Evolutionary conservation across 2,329 filamentous ascomycete genomes (phyloP).

Genomic region (Fusarium equiseti): DNA sequence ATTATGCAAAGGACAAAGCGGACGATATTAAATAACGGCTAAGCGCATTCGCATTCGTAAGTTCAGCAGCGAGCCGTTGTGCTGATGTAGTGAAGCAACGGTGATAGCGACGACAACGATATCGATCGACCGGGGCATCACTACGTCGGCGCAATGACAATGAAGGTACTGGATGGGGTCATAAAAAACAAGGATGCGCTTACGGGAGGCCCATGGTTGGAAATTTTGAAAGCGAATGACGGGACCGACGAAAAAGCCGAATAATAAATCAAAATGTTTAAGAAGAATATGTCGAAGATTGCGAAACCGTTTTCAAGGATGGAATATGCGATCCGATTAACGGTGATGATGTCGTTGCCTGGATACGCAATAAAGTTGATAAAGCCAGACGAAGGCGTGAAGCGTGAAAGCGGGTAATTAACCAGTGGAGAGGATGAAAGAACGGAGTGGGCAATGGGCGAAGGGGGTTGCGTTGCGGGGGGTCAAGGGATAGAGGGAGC

Average conservation of each 20-base stretch:
- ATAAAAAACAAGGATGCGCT: constrained; percentile 50
- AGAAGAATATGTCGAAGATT: background rate
- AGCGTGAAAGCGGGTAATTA: constrained; percentile 36
- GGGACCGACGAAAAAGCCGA: constrained; percentile 10
- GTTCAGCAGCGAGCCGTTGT: constrained; percentile 34
- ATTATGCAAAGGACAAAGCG: constrained; percentile 26
- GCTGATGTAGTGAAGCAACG: constrained; percentile 34
- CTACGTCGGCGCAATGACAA: constrained; percentile 39
- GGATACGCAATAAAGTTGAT: constrained; percentile 23
- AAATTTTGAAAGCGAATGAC: constrained; percentile 28
- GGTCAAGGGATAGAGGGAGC: constrained; percentile 3
- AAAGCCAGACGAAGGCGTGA: constrained; percentile 39
- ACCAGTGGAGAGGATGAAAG: constrained; percentile 42
- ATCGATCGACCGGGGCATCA: constrained; percentile 43
- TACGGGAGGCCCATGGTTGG: constrained; percentile 62
- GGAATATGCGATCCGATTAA: constrained; percentile 15
- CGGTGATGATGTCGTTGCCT: constrained; percentile 31
- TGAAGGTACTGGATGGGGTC: constrained; percentile 16
- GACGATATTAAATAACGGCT: constrained; percentile 19
- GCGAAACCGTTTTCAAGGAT: constrained; percentile 13
- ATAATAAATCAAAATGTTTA: background rate
- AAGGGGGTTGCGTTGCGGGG: constrained; percentile 39
- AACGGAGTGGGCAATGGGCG: constrained; percentile 37
- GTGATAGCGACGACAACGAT: constrained; percentile 14
- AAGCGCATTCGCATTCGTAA: constrained; percentile 28